phyloP scores from a whole-genome alignment of 441 rosid genomes.

The Omphalea diandra region DNA sequence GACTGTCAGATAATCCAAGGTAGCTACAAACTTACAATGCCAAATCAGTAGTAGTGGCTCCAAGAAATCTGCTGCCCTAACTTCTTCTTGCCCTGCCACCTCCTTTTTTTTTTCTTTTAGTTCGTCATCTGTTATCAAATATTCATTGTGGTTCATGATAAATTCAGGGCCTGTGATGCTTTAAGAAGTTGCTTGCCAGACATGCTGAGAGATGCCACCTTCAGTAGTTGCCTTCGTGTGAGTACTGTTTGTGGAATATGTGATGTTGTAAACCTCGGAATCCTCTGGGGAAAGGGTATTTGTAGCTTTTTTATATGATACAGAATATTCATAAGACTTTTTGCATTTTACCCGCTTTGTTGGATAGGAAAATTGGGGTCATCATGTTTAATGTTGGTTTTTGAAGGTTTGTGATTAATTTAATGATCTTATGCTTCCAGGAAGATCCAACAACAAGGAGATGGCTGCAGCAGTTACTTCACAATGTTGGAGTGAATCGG shows the following conservation, averaged over 20 bases:
- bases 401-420: not conserved
- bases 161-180: conserved; percentile 87
- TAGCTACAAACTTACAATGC: conserved; percentile 25
- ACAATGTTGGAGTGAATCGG: conserved; percentile 73
- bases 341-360: too few species aligned
- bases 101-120: not conserved
- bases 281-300: not conserved
- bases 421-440: conserved; percentile 35
- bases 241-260: conserved; percentile 31
- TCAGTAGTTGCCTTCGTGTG: conserved; percentile 86
- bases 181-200: conserved; percentile 90
- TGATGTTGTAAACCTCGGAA: not conserved
- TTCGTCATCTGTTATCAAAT: not conserved
- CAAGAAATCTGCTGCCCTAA: conserved; percentile 2
- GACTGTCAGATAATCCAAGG: conserved; percentile 93
- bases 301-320: conserved; percentile 12
- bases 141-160: not conserved
- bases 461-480: conserved; percentile 98
- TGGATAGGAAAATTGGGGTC: not conserved
- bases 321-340: too few species aligned
- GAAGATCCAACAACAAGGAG: conserved; percentile 95
- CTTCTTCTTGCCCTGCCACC: not conserved
- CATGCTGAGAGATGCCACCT: conserved; percentile 84
- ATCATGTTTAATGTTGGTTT: not conserved
- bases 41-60: not conserved